Conservation (phyloP, 768 basidiomycete genomes). For the Boletus reticulatus region DNA sequence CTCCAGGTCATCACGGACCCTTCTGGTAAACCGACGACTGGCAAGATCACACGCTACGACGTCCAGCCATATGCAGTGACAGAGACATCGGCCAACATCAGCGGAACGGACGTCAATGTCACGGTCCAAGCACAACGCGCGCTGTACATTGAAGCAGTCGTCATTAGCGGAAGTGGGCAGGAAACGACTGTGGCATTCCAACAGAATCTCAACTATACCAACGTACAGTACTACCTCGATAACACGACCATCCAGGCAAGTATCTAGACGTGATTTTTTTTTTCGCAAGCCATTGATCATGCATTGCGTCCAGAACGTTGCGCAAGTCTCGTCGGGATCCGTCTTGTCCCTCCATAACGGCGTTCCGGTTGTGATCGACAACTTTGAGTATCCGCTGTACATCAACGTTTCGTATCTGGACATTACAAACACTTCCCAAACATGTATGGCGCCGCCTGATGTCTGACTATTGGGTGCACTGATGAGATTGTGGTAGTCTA, state of each 20-base stretch:
- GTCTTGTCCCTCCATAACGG: constrained; percentile 51
- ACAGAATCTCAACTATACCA: constrained; percentile 61
- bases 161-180: constrained; percentile 61
- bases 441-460: constrained; percentile 9
- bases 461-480: not conserved
- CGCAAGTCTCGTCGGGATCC: constrained; percentile 48
- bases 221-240: constrained; percentile 60
- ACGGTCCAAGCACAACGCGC: constrained; percentile 59
- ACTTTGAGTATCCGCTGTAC: constrained; percentile 52
- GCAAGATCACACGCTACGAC: constrained; percentile 58
- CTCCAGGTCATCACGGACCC: constrained; percentile 69
- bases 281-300: not conserved
- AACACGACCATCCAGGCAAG: constrained; percentile 41
- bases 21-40: constrained; percentile 63
- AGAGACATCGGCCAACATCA: constrained; percentile 43
- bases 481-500: constrained; percentile 37
- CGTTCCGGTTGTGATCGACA: constrained; percentile 41
- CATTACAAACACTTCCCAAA: constrained; percentile 26
- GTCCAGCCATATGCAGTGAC: constrained; percentile 57
- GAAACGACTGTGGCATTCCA: constrained; percentile 53
- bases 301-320: constrained; percentile 39
- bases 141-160: constrained; percentile 58
- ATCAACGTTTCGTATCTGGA: constrained; percentile 39
- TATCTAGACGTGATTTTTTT: not conserved
- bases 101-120: constrained; percentile 50